Evolutionary conservation across 1,139 yeast genomes (phyloP).

Genomic region (Scheffersomyces insectosa): DNA sequence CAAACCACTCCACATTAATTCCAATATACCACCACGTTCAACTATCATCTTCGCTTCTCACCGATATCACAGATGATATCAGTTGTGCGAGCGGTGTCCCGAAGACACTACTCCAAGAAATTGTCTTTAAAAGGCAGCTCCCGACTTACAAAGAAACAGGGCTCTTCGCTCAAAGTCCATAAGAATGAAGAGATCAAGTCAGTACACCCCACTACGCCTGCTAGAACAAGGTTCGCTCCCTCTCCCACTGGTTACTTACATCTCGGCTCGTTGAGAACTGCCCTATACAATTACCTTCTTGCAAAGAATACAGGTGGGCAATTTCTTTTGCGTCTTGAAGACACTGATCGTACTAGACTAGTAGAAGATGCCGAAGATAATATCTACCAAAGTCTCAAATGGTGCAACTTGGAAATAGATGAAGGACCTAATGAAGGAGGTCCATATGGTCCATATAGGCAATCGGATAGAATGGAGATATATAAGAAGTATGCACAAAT

Average conservation of each 20-base stretch:
- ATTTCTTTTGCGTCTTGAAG: constrained; percentile 82
- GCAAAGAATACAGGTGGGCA: constrained; percentile 82
- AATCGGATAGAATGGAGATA: constrained; percentile 72
- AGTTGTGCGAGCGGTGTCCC: no score
- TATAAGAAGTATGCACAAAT: constrained; percentile 59
- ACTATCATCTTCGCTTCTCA: no score
- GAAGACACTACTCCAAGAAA: no score
- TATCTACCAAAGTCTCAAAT: constrained; percentile 69
- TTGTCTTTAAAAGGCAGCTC: not conserved
- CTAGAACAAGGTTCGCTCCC: constrained; percentile 92
- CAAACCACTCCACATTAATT: no score
- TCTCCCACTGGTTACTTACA: constrained; percentile 96
- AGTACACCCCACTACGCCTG: constrained; percentile 58
- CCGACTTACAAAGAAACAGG: not conserved
- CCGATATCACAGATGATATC: not conserved
- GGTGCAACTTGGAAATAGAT: constrained; percentile 78
- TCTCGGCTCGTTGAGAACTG: constrained; percentile 90
- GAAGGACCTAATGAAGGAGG: constrained; percentile 82
- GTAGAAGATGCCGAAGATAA: constrained; percentile 81
- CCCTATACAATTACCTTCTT: constrained; percentile 80
- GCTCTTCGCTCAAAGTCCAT: not conserved
- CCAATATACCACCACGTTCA: no score
- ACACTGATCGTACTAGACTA: constrained; percentile 81
- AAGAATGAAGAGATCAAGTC: constrained; percentile 10
- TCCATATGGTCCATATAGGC: constrained; percentile 73